A percentile compares a stretch with the other conserved stretches of the same genome.
These are phyloP conservation scores for Bromus sterilis DNA, from an alignment of 176 grass and related monocot genomes.

Conservation along the genomic window DNA sequence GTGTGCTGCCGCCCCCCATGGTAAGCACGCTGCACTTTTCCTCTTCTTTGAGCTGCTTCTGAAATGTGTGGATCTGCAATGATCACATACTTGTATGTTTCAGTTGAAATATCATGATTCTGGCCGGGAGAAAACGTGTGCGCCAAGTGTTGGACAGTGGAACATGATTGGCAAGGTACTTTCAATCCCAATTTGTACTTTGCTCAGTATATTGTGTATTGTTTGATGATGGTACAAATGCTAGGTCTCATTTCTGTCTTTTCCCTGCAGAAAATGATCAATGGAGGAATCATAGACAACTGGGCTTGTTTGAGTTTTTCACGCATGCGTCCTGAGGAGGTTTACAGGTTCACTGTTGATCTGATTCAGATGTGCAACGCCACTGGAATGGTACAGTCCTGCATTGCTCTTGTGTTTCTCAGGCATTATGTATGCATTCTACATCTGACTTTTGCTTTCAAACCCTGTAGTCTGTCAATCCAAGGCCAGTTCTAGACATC, in stretches of 20 bases:
- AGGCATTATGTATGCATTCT: not conserved
- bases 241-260: not conserved
- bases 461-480: slow-evolving; percentile 42
- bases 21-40: slow-evolving; percentile 13
- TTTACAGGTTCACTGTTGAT: slow-evolving; percentile 45
- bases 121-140: slow-evolving; percentile 65
- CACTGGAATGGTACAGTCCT: slow-evolving; percentile 56
- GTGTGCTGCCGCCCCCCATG: slow-evolving; percentile 59
- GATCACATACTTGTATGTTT: slow-evolving; percentile 4
- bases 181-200: not conserved
- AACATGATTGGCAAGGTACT: slow-evolving; percentile 85
- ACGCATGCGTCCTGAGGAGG: slow-evolving; percentile 30
- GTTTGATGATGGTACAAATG: not conserved
- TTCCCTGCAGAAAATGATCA: slow-evolving; percentile 63
- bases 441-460: not conserved
- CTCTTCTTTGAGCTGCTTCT: not conserved
- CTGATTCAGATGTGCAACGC: slow-evolving; percentile 60
- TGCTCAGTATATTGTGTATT: not conserved
- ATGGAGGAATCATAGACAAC: slow-evolving; percentile 47
- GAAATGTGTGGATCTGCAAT: not conserved
- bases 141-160: slow-evolving; percentile 70
- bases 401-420: not conserved
- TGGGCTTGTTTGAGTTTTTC: slow-evolving; percentile 76
- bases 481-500: slow-evolving; percentile 30
- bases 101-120: slow-evolving; percentile 69